phyloP scores from a whole-genome alignment of 106 monocot species.

The Ottelia alismoides region DNA sequence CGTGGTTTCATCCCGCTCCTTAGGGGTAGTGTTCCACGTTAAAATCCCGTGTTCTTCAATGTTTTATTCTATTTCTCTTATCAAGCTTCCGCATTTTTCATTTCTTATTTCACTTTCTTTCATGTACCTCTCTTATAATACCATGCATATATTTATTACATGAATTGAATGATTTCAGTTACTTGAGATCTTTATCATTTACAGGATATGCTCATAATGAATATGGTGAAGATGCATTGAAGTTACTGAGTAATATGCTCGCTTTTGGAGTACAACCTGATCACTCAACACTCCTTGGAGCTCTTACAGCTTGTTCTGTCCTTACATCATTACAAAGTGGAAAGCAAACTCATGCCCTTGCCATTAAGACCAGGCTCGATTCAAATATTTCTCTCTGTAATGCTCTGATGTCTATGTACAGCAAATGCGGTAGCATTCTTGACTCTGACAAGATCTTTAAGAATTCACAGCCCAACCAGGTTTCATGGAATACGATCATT shows the following conservation, averaged over 20 bases:
- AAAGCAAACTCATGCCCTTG: conserved; percentile 50
- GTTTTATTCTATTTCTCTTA: too few species aligned
- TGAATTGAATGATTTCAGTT: too few species aligned
- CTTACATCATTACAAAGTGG: conserved; percentile 54
- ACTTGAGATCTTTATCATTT: too few species aligned
- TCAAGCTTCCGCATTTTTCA: too few species aligned
- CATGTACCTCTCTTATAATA: too few species aligned
- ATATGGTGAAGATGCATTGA: conserved; percentile 45
- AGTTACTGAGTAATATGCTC: conserved; percentile 44
- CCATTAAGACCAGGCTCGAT: conserved; percentile 39
- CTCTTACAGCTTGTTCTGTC: conserved; percentile 55
- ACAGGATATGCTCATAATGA: conserved; percentile 73
- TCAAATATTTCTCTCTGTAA: conserved; percentile 38
- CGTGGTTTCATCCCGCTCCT: too few species aligned
- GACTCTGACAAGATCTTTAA: conserved; percentile 41
- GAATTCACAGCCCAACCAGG: conserved; percentile 15
- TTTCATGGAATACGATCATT: conserved; percentile 83
- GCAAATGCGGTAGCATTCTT: conserved; percentile 63
- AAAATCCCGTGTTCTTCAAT: too few species aligned
- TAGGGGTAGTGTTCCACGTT: neutral
- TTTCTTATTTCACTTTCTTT: too few species aligned
- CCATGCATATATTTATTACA: neutral
- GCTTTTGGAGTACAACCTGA: conserved; percentile 42
- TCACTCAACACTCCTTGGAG: conserved; percentile 54
- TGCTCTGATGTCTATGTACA: conserved; percentile 80